A percentile compares a stretch with the other conserved stretches of the same genome.
phyloP scores from a whole-genome alignment of 768 basidiomycete genomes.

The Leccinum truebloodii region DNA sequence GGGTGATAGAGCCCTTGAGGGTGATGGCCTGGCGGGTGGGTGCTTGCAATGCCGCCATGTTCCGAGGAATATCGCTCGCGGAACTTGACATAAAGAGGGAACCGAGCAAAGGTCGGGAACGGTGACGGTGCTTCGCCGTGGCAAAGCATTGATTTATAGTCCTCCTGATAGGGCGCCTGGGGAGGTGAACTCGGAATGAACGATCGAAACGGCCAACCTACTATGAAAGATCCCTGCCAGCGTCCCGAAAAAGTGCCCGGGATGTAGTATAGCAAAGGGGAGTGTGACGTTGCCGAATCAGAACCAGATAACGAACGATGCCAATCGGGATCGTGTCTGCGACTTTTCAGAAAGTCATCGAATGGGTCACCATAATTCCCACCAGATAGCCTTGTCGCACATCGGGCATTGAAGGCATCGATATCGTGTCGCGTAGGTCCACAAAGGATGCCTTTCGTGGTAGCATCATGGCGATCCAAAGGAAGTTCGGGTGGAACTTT shows the following conservation, averaged over 20 bases:
- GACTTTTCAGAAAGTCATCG: conserved; percentile 28
- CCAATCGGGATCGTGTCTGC: conserved; percentile 34
- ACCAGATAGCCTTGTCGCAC: conserved; percentile 40
- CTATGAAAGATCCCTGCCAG: conserved; percentile 53
- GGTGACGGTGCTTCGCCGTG: conserved; percentile 35
- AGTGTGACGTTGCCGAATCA: neutral
- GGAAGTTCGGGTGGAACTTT: conserved; percentile 43
- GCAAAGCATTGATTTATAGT: conserved; percentile 40
- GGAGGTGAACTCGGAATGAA: conserved; percentile 6
- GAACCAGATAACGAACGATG: conserved; percentile 22
- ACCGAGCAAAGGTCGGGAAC: conserved; percentile 40
- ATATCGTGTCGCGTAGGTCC: conserved; percentile 53
- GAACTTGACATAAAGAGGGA: conserved; percentile 49
- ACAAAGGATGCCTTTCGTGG: conserved; percentile 22
- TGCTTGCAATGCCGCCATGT: too few relatives aligned
- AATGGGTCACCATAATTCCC: conserved; percentile 21
- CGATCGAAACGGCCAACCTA: conserved; percentile 25
- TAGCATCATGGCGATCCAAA: conserved; percentile 38
- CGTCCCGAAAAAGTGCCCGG: conserved; percentile 46
- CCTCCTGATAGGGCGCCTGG: conserved; percentile 42
- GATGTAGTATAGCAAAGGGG: conserved; percentile 34
- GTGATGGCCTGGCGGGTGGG: too few relatives aligned
- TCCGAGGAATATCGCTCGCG: conserved; percentile 53
- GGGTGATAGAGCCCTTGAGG: too few relatives aligned
- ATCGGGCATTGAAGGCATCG: conserved; percentile 42